Evolutionary conservation across 805 yeast genomes (phyloP).

Genomic region (Torulaspora delbrueckii): DNA sequence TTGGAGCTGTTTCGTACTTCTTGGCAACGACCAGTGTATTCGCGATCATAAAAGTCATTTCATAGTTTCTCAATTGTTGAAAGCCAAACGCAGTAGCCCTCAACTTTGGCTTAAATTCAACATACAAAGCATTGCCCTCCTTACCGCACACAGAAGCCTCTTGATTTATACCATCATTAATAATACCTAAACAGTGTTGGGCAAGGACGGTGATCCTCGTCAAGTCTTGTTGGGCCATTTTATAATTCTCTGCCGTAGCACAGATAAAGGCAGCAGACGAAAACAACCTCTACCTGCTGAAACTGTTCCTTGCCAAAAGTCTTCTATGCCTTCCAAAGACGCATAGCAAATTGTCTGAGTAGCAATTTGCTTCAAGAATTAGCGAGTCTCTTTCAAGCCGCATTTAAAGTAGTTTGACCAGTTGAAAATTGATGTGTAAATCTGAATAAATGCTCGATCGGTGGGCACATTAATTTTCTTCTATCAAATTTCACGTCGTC

Average conservation of each 20-base stretch:
- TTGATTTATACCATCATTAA: slow-evolving; percentile 79
- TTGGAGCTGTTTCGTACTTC: slow-evolving; percentile 66
- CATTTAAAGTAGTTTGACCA: slow-evolving; percentile 72
- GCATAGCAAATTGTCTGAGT: slow-evolving; percentile 29
- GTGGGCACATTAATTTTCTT: slow-evolving; percentile 38
- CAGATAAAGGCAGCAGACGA: slow-evolving; percentile 72
- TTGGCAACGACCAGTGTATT: slow-evolving; percentile 59
- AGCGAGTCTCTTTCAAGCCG: slow-evolving; percentile 56
- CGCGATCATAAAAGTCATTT: slow-evolving; percentile 53
- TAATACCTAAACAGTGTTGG: slow-evolving; percentile 69
- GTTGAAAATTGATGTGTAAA: slow-evolving; percentile 46
- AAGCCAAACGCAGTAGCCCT: slow-evolving; percentile 50
- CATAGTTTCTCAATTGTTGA: slow-evolving; percentile 42
- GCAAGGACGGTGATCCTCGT: slow-evolving; percentile 58
- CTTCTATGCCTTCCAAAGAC: too few species aligned
- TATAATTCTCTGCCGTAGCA: slow-evolving; percentile 42
- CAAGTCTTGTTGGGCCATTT: slow-evolving; percentile 47
- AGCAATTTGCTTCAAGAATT: slow-evolving; percentile 37
- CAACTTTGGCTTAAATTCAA: slow-evolving; percentile 57
- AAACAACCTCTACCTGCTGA: slow-evolving; percentile 70
- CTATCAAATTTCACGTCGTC: slow-evolving; percentile 36
- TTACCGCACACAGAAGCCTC: slow-evolving; percentile 66
- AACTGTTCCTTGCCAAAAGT: slow-evolving; percentile 61
- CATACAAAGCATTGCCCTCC: slow-evolving; percentile 50
- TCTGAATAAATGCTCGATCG: slow-evolving; percentile 39